Conservation (phyloP, 1,284 basidiomycete species). For the Earliella scabrosa region DNA sequence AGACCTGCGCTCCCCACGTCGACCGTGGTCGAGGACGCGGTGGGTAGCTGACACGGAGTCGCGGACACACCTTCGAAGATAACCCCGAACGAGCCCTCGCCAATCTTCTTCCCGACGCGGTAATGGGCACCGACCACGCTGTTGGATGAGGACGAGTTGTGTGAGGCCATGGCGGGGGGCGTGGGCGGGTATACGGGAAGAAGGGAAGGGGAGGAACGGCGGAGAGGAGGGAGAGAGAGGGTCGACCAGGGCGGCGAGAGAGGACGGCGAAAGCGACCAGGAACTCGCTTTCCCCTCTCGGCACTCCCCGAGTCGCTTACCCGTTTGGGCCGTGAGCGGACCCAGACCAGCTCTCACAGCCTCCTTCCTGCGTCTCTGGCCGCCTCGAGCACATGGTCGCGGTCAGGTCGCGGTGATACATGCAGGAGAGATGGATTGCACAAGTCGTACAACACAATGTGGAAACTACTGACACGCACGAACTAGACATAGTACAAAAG, state of each 20-base stretch:
- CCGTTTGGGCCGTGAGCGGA: constrained; percentile 7
- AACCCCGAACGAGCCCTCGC: constrained; percentile 92
- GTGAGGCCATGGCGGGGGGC: constrained; percentile 56
- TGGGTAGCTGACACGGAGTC: not conserved
- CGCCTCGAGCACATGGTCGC: not conserved
- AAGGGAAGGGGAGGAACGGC: constrained; percentile 14
- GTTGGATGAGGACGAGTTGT: constrained; percentile 60
- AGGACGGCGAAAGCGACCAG: constrained; percentile 13
- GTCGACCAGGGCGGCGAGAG: constrained; percentile 27
- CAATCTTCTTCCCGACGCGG: constrained; percentile 84
- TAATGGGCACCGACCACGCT: constrained; percentile 82
- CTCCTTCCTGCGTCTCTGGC: not conserved
- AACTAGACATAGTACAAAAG: constrained; percentile 16
- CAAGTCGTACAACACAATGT: constrained; percentile 24
- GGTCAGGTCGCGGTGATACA: not conserved
- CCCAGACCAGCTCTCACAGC: not conserved
- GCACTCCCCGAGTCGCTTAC: constrained; percentile 20
- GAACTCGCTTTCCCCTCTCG: constrained; percentile 18
- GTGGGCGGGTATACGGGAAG: constrained; percentile 37
- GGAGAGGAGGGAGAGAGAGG: constrained; percentile 22
- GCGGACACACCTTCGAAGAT: constrained; percentile 85
- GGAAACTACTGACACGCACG: constrained; percentile 14
- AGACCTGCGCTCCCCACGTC: constrained; percentile 1
- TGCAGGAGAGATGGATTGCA: constrained; percentile 16
- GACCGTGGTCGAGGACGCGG: constrained; percentile 3